phyloP scores from a whole-genome alignment of 805 yeast genomes.

The Schwanniomyces yamadae region DNA sequence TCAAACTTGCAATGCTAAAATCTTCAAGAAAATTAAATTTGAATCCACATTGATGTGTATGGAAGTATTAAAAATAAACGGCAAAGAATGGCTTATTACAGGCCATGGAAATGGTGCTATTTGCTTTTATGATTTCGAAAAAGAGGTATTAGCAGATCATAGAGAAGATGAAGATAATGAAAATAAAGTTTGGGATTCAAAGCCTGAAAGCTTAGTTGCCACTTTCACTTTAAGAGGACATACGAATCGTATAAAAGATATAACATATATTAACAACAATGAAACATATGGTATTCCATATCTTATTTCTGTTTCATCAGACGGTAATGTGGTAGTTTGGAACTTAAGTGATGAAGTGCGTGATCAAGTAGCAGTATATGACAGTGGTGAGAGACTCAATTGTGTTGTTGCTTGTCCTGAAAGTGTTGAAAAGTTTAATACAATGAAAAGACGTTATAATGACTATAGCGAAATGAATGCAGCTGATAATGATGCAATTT shows the following conservation, averaged over 20 bases:
- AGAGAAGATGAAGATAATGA: slow-evolving; percentile 19
- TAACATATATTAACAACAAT: slow-evolving; percentile 47
- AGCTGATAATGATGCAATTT: slow-evolving; percentile 28
- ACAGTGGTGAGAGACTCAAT: slow-evolving; percentile 86
- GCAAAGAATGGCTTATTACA: slow-evolving; percentile 55
- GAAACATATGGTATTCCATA: slow-evolving; percentile 40
- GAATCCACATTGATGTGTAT: slow-evolving; percentile 66
- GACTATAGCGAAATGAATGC: slow-evolving; percentile 25
- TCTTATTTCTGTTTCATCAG: slow-evolving; percentile 83
- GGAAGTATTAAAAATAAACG: slow-evolving; percentile 48
- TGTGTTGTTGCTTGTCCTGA: slow-evolving; percentile 81
- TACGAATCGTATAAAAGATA: slow-evolving; percentile 79
- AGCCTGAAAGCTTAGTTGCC: slow-evolving; percentile 37
- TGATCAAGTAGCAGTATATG: slow-evolving; percentile 88
- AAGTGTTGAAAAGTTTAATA: slow-evolving; percentile 65
- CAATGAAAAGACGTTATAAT: slow-evolving; percentile 60
- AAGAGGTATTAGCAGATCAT: slow-evolving; percentile 16
- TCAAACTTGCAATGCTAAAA: slow-evolving; percentile 60
- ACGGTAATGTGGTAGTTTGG: slow-evolving; percentile 93
- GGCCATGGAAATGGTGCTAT: slow-evolving; percentile 76
- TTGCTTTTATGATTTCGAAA: slow-evolving; percentile 49
- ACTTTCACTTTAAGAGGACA: slow-evolving; percentile 73
- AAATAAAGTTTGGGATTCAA: slow-evolving; percentile 21
- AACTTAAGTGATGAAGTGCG: slow-evolving; percentile 49
- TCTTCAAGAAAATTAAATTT: slow-evolving; percentile 52